Evolutionary conservation across 2,329 filamentous ascomycete species (phyloP), one percentile per base, ranked within the genome.

Genomic region (Colletotrichum aenigma): DNA sequence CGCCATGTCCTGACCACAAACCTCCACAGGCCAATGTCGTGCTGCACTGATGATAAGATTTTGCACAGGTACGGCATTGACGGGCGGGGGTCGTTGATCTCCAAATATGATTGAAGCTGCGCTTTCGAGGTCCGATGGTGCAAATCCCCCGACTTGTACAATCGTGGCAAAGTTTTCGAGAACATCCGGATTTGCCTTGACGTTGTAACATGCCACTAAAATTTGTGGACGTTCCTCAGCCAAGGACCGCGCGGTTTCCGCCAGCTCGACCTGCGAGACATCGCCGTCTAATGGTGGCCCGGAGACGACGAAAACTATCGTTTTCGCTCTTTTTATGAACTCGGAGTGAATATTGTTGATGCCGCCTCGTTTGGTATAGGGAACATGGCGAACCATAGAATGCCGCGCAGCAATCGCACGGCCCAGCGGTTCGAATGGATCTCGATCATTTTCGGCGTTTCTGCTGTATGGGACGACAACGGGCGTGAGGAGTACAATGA

Each of bases 351-450:
- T 88, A 26, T 88, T 87, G 4, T 92, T 94, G 81, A 95, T 91
- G 56, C 93, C 93, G 74, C 87, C 84, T 68, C 88, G 87, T 62
- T 91, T 89, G 7, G 92, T 91, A 80, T 95, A 96, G 7, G 94
- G 93, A 58, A 95, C 91, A 81, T 96, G 94, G 24, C 93, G 91
- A 76, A 96, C 87, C 82, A 88, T 88, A 4, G 88, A 85, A 80
- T 94, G 92, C 78, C 89, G 87, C 65, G 84, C 86, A 65, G 91
- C 90, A 65, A 96, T 83, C 60, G 91, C 89, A 77, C 89, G 88
- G 24, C 94, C 94, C 21, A 96, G 86, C 16, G 90, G 88, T 82
- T 96, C 94, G 80, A 96, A 96, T 0, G 94, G 94, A 81, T 96
- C 94, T 79, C 84, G 87, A 60, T 83, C 83, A 75, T 87, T 85